These are phyloP conservation scores for Clonostachys sp. DNA, from an alignment of 2,329 filamentous ascomycete genomes.

Conservation along the genomic window DNA sequence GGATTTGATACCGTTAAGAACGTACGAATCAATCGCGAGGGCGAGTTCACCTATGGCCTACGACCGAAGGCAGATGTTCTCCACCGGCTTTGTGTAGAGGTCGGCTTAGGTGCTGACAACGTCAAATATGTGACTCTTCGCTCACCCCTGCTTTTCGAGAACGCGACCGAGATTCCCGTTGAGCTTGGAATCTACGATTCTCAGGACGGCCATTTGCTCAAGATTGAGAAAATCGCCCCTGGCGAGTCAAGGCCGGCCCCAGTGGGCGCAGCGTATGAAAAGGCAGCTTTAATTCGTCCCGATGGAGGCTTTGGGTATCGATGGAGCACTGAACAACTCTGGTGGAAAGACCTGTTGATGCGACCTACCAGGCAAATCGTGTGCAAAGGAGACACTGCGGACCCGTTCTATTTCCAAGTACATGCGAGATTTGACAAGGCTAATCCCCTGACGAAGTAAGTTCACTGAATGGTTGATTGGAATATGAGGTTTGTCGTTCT, in stretches of 20 bases:
- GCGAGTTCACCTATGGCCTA: slow-evolving; percentile 84
- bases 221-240: slow-evolving; percentile 95
- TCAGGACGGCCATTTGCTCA: slow-evolving; percentile 82
- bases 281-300: slow-evolving; percentile 81
- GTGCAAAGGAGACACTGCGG: slow-evolving; percentile 80
- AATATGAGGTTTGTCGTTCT: slow-evolving; percentile 4
- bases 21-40: slow-evolving; percentile 89
- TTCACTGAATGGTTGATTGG: slow-evolving; percentile 4
- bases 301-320: slow-evolving; percentile 95
- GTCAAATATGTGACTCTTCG: slow-evolving; percentile 97
- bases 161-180: slow-evolving; percentile 93
- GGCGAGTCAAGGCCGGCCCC: slow-evolving; percentile 87
- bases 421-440: slow-evolving; percentile 80
- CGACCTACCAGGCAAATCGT: slow-evolving; percentile 81
- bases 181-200: slow-evolving; percentile 89
- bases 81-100: slow-evolving; percentile 88
- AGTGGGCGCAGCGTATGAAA: slow-evolving; percentile 86
- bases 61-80: slow-evolving; percentile 83
- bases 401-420: slow-evolving; percentile 96
- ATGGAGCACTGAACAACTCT: slow-evolving; percentile 86
- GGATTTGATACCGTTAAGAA: slow-evolving; percentile 89
- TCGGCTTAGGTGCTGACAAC: slow-evolving; percentile 87
- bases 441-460: slow-evolving; percentile 72
- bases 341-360: slow-evolving; percentile 89
- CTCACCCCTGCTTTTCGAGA: slow-evolving; percentile 88